Evolutionary conservation across 352 stramenopile genomes (phyloP).

Genomic region (Peronospora tabacina): DNA sequence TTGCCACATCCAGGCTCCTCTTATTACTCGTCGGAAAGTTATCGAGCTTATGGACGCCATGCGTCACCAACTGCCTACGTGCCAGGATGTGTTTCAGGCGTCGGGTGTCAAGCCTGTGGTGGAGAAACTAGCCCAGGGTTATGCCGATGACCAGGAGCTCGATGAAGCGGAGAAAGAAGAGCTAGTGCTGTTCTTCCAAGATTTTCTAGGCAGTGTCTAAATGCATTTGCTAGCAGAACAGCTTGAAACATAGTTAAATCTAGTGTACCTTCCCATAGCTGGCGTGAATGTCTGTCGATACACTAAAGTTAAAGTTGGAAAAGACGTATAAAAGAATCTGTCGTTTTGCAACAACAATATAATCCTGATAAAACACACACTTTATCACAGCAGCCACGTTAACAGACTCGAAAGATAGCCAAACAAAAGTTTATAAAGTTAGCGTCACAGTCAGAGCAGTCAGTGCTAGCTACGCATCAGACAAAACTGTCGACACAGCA

Average conservation of each 20-base stretch:
- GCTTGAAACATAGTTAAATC: background rate
- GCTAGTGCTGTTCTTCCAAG: constrained; percentile 33
- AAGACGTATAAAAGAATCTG: too few relatives aligned
- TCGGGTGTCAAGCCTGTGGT: constrained; percentile 38
- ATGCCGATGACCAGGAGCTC: constrained; percentile 29
- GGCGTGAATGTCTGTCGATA: too few relatives aligned
- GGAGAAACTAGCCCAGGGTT: constrained; percentile 20
- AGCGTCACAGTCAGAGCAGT: too few relatives aligned
- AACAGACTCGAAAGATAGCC: too few relatives aligned
- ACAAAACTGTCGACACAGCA: too few relatives aligned
- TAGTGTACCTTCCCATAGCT: too few relatives aligned
- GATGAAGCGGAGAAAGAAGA: constrained; percentile 55
- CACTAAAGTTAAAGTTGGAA: background rate
- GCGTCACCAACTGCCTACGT: constrained; percentile 50
- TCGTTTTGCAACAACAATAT: too few relatives aligned
- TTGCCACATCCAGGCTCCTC: constrained; percentile 21
- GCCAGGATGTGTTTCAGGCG: constrained; percentile 32
- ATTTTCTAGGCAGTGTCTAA: constrained; percentile 29
- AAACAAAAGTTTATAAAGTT: too few relatives aligned
- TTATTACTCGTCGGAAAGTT: constrained; percentile 36
- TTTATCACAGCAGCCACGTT: too few relatives aligned
- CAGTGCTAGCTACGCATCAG: too few relatives aligned
- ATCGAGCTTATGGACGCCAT: constrained; percentile 57
- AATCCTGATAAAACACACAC: too few relatives aligned
- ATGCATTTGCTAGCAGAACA: constrained; percentile 5